Conservation (phyloP, 805 yeast genomes). For the Candida maltosa region DNA sequence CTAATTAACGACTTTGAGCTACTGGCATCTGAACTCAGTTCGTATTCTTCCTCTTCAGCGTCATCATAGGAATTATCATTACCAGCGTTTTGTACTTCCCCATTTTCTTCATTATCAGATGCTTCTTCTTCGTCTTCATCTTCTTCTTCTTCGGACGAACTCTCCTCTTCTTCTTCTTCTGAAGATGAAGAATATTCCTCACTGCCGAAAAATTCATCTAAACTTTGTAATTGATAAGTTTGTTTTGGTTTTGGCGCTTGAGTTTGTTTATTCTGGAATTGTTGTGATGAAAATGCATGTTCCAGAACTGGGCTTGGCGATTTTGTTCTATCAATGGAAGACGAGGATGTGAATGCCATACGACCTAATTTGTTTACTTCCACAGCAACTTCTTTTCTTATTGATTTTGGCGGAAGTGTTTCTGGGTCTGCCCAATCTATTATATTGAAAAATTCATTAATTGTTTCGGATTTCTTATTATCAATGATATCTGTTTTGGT, state of each 20-base stretch:
- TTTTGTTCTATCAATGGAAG: constrained; percentile 12
- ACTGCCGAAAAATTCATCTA: constrained; percentile 77
- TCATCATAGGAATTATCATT: background rate
- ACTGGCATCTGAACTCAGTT: background rate
- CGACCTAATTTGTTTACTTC: constrained; percentile 13
- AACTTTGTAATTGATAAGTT: constrained; percentile 63
- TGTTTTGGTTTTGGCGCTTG: constrained; percentile 13
- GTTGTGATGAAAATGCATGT: constrained; percentile 23
- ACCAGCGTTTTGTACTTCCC: background rate
- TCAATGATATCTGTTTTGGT: constrained; percentile 13
- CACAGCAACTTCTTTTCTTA: constrained; percentile 25
- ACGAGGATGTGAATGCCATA: constrained; percentile 15
- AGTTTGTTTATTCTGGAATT: constrained; percentile 8
- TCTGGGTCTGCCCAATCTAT: constrained; percentile 41
- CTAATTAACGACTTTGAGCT: background rate
- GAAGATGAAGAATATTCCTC: constrained; percentile 21
- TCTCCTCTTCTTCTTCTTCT: constrained; percentile 11
- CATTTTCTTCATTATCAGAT: constrained; percentile 11
- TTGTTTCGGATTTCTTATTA: constrained; percentile 4
- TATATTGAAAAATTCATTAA: constrained; percentile 21
- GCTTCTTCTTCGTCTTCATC: constrained; percentile 9
- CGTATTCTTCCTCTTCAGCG: constrained; percentile 2
- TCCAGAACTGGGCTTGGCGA: constrained; percentile 17
- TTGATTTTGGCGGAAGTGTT: constrained; percentile 24
- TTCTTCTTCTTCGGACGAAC: constrained; percentile 11